Conservation (phyloP, 1,139 yeast genomes). For the Kodamaea anthophila region DNA sequence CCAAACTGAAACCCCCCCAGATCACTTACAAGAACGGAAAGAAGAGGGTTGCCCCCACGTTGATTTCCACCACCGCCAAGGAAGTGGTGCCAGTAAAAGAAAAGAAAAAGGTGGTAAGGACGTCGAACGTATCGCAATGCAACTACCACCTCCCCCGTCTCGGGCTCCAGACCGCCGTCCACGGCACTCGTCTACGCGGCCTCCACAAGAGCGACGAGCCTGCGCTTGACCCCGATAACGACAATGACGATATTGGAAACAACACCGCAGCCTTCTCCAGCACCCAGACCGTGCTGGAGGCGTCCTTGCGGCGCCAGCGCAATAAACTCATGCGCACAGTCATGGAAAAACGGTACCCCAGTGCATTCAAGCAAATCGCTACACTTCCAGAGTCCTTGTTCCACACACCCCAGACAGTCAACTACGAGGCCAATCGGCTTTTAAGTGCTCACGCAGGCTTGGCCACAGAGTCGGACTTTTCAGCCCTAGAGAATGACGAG, state of each 20-base stretch:
- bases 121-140: slow-evolving; percentile 35
- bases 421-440: slow-evolving; percentile 25
- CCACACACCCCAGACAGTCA: slow-evolving; percentile 29
- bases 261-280: slow-evolving; percentile 11
- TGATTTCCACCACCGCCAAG: slow-evolving; percentile 43
- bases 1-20: slow-evolving; percentile 1
- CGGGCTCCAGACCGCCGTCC: slow-evolving; percentile 45
- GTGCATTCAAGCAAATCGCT: slow-evolving; percentile 29
- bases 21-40: slow-evolving; percentile 71
- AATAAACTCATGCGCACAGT: slow-evolving; percentile 25
- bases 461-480: slow-evolving; percentile 13
- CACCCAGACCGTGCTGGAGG: slow-evolving; percentile 22
- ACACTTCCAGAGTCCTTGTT: slow-evolving; percentile 33
- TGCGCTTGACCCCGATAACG: slow-evolving; percentile 31
- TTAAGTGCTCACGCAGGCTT: slow-evolving; percentile 16
- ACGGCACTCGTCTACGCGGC: slow-evolving; percentile 29
- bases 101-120: slow-evolving; percentile 16
- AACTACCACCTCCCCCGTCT: slow-evolving; percentile 38
- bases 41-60: slow-evolving; percentile 78
- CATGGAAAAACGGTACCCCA: slow-evolving; percentile 36
- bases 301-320: slow-evolving; percentile 30
- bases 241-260: slow-evolving; percentile 39
- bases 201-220: slow-evolving; percentile 21
- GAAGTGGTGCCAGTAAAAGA: slow-evolving; percentile 7
- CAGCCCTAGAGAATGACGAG: slow-evolving; percentile 33